Evolutionary conservation across 768 basidiomycete species (phyloP).

Genomic region (Hygrocybe punicea): DNA sequence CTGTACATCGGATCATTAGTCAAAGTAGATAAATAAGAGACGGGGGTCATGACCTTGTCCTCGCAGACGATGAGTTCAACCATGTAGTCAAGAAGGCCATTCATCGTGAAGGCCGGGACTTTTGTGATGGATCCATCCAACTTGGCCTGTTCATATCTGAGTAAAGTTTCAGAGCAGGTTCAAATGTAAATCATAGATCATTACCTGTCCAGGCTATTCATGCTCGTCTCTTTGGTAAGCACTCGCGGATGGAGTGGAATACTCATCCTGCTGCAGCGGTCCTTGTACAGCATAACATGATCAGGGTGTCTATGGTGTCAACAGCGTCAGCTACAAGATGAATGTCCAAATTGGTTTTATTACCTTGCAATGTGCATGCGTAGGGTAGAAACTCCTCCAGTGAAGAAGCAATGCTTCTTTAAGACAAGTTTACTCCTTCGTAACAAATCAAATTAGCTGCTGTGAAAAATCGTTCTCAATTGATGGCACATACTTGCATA

Average conservation of each 20-base stretch:
- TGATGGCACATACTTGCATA: constrained; percentile 16
- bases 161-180: too few relatives aligned
- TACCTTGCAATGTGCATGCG: too few relatives aligned
- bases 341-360: too few relatives aligned
- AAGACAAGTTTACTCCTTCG: too few relatives aligned
- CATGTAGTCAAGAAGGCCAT: constrained; percentile 22
- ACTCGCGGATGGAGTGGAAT: constrained; percentile 6
- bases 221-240: constrained; percentile 2
- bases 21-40: not conserved
- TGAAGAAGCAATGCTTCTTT: too few relatives aligned
- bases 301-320: not conserved
- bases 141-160: constrained; percentile 1
- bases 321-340: too few relatives aligned
- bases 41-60: constrained; percentile 13
- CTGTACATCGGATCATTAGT: not conserved
- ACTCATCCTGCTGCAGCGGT: constrained; percentile 9
- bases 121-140: constrained; percentile 16
- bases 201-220: not conserved
- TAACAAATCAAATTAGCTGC: too few relatives aligned
- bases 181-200: too few relatives aligned
- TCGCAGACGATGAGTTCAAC: constrained; percentile 22
- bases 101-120: constrained; percentile 13
- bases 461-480: too few relatives aligned
- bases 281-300: constrained; percentile 12
- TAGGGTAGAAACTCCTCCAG: too few relatives aligned